A percentile compares a stretch with the other conserved stretches of the same genome.
phyloP scores from a whole-genome alignment of 2,329 filamentous ascomycete genomes.

The Epichloe uncinata region DNA sequence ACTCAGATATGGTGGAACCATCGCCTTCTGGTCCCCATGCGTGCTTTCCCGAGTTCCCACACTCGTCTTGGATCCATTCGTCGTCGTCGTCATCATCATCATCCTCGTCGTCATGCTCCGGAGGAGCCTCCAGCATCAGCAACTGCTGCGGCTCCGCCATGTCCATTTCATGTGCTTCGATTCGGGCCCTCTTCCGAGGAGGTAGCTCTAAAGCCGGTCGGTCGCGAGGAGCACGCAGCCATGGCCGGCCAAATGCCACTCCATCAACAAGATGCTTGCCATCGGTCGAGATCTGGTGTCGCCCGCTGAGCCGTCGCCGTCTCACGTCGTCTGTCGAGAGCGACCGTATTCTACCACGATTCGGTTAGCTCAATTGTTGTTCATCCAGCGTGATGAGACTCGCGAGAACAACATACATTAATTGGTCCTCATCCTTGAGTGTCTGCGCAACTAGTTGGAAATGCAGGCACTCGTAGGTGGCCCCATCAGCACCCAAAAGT shows the following conservation, averaged over 20 bases:
- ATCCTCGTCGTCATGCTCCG: constrained; percentile 18
- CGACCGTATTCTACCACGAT: constrained; percentile 52
- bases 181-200: constrained; percentile 53
- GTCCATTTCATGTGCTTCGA: constrained; percentile 26
- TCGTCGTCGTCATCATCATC: constrained; percentile 11
- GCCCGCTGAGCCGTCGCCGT: constrained; percentile 58
- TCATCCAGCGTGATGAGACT: not conserved
- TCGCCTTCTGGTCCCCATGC: not conserved
- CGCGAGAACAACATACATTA: constrained; percentile 48
- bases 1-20: not conserved
- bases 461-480: constrained; percentile 74
- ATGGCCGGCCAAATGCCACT: constrained; percentile 66
- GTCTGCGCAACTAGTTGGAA: constrained; percentile 59
- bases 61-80: not conserved
- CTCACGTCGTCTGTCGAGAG: constrained; percentile 63
- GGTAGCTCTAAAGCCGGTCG: constrained; percentile 60
- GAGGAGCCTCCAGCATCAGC: constrained; percentile 21
- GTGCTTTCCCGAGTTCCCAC: constrained; percentile 1
- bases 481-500: constrained; percentile 40
- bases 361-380: not conserved
- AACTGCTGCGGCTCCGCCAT: constrained; percentile 15
- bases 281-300: constrained; percentile 66
- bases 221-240: constrained; percentile 42
- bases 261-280: constrained; percentile 78
- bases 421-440: constrained; percentile 70